These are phyloP conservation scores for Rhynchosporium secalis DNA, from an alignment of 2,329 filamentous ascomycete genomes.

Conservation along the genomic window DNA sequence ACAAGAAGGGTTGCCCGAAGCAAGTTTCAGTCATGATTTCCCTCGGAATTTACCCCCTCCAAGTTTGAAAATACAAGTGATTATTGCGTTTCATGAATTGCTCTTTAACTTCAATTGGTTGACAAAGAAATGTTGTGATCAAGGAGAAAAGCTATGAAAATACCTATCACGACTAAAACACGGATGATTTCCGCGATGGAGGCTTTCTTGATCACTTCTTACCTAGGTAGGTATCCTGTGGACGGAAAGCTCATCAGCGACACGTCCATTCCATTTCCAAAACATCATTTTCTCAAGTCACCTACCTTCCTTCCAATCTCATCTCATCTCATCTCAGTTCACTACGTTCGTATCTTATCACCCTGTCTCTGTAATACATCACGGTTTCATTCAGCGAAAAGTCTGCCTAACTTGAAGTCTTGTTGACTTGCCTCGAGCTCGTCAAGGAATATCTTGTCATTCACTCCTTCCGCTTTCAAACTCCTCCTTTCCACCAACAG, in stretches of 20 bases:
- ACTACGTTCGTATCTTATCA: too few species aligned
- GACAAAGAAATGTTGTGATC: neutral
- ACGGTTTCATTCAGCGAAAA: neutral
- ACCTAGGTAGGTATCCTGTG: too few species aligned
- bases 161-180: too few species aligned
- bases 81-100: neutral
- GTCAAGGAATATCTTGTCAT: slow-evolving; percentile 7
- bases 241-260: neutral
- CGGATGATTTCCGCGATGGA: too few species aligned
- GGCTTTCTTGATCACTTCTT: too few species aligned
- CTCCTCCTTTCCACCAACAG: neutral
- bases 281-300: neutral
- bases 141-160: too few species aligned
- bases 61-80: neutral
- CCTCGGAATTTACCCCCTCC: neutral
- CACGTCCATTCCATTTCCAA: neutral
- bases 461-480: slow-evolving; percentile 15
- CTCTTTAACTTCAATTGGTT: neutral
- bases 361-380: neutral
- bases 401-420: neutral
- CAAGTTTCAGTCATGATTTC: neutral
- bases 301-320: neutral
- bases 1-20: neutral
- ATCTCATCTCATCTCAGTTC: neutral
- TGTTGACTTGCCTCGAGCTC: slow-evolving; percentile 2